A percentile compares a stretch with the other conserved stretches of the same genome.
Evolutionary conservation across 148 eudicot species (phyloP).

Genomic region (Fallopia convolvulus): DNA sequence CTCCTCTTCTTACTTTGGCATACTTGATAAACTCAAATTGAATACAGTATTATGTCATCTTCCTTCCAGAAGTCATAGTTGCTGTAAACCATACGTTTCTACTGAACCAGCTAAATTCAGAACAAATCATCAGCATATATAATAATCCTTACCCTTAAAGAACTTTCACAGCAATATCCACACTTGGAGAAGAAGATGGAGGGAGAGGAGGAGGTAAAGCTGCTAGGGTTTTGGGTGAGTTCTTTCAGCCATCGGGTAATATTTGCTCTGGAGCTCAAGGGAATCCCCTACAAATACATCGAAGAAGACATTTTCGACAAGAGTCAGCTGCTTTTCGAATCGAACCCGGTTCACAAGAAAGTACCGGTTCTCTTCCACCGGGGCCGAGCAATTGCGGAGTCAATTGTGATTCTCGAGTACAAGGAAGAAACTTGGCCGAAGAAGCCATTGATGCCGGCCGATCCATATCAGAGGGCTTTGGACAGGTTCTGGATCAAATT

Average conservation of each 20-base stretch:
- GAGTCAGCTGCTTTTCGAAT: neutral
- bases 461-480: neutral
- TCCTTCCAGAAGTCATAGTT: no score
- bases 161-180: neutral
- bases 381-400: neutral
- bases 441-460: conserved; percentile 1
- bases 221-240: conserved; percentile 4
- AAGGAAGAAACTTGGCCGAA: neutral
- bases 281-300: neutral
- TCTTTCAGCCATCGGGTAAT: neutral
- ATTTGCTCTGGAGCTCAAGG: conserved; percentile 3
- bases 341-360: conserved; percentile 3
- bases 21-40: no score
- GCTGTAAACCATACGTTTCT: no score
- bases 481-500: conserved; percentile 6
- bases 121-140: no score
- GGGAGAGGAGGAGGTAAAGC: neutral
- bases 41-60: no score
- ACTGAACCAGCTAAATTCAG: neutral
- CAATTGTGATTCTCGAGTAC: neutral
- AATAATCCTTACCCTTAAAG: no score
- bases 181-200: neutral
- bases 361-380: neutral
- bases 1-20: no score
- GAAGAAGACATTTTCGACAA: neutral